Evolutionary conservation across 2,329 filamentous ascomycete genomes (phyloP).

Genomic region (Fusarium veterinarium): DNA sequence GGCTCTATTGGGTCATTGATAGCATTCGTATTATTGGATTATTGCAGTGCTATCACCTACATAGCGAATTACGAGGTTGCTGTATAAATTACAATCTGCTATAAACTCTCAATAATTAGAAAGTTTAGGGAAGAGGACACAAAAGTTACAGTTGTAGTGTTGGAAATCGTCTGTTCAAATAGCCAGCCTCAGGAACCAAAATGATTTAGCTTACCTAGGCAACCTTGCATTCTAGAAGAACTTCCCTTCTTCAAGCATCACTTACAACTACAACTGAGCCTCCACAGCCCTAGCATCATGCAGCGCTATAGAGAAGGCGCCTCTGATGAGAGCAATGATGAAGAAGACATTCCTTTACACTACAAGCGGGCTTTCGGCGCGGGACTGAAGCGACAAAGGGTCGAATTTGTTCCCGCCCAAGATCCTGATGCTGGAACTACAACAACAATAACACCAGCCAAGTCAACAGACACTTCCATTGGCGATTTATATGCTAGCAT

Average conservation of each 20-base stretch:
- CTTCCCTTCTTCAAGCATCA: conserved; percentile 10
- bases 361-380: conserved; percentile 65
- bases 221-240: neutral
- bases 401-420: conserved; percentile 69
- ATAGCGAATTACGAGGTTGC: too few species aligned
- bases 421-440: conserved; percentile 48
- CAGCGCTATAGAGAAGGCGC: conserved; percentile 42
- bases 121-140: neutral
- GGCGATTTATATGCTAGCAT: conserved; percentile 75
- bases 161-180: neutral
- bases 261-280: neutral
- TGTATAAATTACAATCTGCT: too few species aligned
- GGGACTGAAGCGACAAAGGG: conserved; percentile 64
- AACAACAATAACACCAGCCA: conserved; percentile 30
- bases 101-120: neutral
- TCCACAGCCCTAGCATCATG: conserved; percentile 34
- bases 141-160: neutral
- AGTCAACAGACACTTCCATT: conserved; percentile 34
- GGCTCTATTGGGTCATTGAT: neutral
- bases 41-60: too few species aligned
- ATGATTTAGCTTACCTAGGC: conserved; percentile 7
- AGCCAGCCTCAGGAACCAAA: neutral
- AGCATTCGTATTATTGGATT: neutral
- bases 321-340: conserved; percentile 47
- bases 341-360: conserved; percentile 64